phyloP scores from a whole-genome alignment of 768 basidiomycete genomes.

The Serpula lacrymans region DNA sequence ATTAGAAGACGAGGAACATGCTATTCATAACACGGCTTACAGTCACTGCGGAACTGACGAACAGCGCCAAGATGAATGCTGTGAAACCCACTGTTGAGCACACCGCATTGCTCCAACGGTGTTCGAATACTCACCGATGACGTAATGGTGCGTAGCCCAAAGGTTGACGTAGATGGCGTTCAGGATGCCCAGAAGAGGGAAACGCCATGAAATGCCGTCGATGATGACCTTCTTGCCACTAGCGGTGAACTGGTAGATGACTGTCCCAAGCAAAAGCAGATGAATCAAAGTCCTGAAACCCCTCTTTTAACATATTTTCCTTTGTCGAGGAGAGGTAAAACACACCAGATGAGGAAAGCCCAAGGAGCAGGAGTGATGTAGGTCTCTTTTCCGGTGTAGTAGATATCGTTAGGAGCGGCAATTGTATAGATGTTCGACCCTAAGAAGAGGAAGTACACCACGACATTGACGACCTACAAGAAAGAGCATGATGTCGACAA shows the following conservation, averaged over 20 bases:
- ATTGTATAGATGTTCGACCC: slow-evolving; percentile 89
- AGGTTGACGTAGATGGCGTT: slow-evolving; percentile 89
- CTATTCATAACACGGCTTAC: slow-evolving; percentile 36
- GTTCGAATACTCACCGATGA: slow-evolving; percentile 43
- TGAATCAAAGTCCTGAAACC: slow-evolving; percentile 77
- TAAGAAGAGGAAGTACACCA: slow-evolving; percentile 84
- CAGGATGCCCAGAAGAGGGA: slow-evolving; percentile 82
- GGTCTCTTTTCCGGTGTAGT: slow-evolving; percentile 76
- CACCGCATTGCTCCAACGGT: neutral
- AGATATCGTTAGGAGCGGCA: slow-evolving; percentile 68
- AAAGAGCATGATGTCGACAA: neutral
- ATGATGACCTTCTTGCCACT: slow-evolving; percentile 74
- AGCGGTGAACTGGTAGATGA: slow-evolving; percentile 87
- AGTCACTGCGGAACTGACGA: slow-evolving; percentile 74
- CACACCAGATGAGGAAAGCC: slow-evolving; percentile 87
- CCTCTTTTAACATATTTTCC: slow-evolving; percentile 7
- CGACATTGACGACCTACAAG: slow-evolving; percentile 66
- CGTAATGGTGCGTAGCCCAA: slow-evolving; percentile 76
- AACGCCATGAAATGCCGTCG: slow-evolving; percentile 88
- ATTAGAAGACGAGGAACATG: slow-evolving; percentile 21
- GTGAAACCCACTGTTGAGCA: slow-evolving; percentile 21
- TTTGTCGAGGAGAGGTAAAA: neutral
- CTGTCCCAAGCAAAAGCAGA: slow-evolving; percentile 82
- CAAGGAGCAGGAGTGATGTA: slow-evolving; percentile 94
- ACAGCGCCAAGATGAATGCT: slow-evolving; percentile 86